Evolutionary conservation across 352 stramenopile species (phyloP).

Genomic region (Pythium myriotylum): DNA sequence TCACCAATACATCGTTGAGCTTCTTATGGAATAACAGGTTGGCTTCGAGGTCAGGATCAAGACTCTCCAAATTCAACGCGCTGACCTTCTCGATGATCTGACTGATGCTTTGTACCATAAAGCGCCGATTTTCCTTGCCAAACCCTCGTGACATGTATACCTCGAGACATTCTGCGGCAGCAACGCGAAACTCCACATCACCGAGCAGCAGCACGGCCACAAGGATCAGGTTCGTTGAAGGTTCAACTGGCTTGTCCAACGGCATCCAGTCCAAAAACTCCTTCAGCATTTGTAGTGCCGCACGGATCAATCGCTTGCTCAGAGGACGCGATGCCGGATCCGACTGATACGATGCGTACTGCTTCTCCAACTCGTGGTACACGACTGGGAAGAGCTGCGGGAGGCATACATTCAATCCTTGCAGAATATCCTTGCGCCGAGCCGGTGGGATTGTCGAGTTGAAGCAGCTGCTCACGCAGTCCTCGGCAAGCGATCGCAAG

Average conservation of each 20-base stretch:
- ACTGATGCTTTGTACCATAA: conserved; percentile 65
- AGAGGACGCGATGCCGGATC: conserved; percentile 25
- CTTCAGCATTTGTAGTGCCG: conserved; percentile 70
- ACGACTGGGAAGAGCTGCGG: conserved; percentile 67
- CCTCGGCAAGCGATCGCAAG: conserved; percentile 71
- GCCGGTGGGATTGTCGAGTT: conserved; percentile 77
- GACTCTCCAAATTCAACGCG: conserved; percentile 42
- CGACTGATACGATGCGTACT: conserved; percentile 58
- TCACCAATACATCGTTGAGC: conserved; percentile 74
- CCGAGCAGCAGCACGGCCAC: conserved; percentile 64
- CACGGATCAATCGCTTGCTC: conserved; percentile 63
- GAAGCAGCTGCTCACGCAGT: conserved; percentile 81
- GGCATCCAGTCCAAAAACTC: conserved; percentile 87
- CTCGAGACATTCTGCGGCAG: conserved; percentile 69
- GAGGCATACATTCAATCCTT: conserved; percentile 75
- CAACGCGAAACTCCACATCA: conserved; percentile 52
- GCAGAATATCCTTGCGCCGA: conserved; percentile 76
- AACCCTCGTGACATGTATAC: conserved; percentile 71
- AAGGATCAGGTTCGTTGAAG: conserved; percentile 61
- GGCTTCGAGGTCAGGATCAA: conserved; percentile 47
- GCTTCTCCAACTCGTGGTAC: conserved; percentile 75
- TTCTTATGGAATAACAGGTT: conserved; percentile 76
- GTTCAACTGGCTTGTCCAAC: conserved; percentile 56
- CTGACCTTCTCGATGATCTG: conserved; percentile 63
- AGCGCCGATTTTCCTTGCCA: conserved; percentile 61